Base-by-base conservation (phyloP, 2,329 filamentous ascomycete species). In the Diaporthe sp. region DNA sequence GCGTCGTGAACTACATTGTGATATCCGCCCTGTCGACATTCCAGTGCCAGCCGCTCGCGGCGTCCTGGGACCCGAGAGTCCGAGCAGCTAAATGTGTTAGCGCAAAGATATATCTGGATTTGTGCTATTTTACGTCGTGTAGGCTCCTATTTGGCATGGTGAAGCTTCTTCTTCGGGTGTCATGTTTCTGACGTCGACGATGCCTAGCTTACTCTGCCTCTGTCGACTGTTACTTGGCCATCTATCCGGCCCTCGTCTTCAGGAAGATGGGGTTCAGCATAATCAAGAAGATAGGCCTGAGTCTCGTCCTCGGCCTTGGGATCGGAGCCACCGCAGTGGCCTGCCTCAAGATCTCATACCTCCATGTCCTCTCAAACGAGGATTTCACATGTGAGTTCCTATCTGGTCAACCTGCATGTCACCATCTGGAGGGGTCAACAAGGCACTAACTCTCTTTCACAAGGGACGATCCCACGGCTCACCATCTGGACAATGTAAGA, bases 401-500 rank as follows among this genome's bases (percentile, higher is more conserved):
- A n/a, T n/a, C n/a, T n/a, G n/a, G n/a, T n/a, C n/a, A n/a, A n/a
- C n/a, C n/a, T n/a, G n/a, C n/a, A n/a, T n/a, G n/a, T n/a, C n/a
- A n/a, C n/a, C n/a, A n/a, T n/a, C n/a, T n/a, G n/a, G n/a, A n/a
- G n/a, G n/a, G n/a, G n/a, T n/a, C n/a, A n/a, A n/a, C n/a, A n/a
- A n/a, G n/a, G n/a, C n/a, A n/a, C n/a, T n/a, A n/a, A n/a, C n/a
- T n/a, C n/a, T n/a, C n/a, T n/a, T n/a, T n/a, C n/a, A n/a, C n/a
- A n/a, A n/a, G 62, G 62, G 62, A 68, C 46, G 1, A 9, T 3
- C 0, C 44, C 62, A 1, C 44, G 44, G 6, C 62, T 68, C 22
- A 68, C 46, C 1, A 68, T 68, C 12, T 68, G 62, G 62, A 68
- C 62, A n/a, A 39, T 68, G 62, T 68, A 53, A 46, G 59, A 62